These are phyloP conservation scores for Trichoderma sp. DNA, from an alignment of 2,329 filamentous ascomycete genomes.

Conservation along the genomic window DNA sequence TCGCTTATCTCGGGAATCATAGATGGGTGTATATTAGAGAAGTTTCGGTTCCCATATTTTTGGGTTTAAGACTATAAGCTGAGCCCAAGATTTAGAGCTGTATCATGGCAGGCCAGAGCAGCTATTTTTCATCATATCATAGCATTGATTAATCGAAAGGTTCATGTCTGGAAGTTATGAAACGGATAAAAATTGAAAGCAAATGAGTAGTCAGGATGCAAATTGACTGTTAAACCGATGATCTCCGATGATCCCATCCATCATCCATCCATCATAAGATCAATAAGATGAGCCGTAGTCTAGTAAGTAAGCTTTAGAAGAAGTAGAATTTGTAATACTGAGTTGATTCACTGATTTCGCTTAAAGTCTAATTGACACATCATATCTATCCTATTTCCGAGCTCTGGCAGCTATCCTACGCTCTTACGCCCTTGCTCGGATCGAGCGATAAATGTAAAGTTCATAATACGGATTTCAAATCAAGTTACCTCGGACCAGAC, in stretches of 20 bases:
- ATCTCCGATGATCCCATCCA: neutral
- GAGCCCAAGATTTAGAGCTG: neutral
- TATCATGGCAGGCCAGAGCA: neutral
- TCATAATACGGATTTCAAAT: conserved; percentile 20
- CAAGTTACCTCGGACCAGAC: neutral
- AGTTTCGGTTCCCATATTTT: neutral
- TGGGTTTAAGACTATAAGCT: neutral
- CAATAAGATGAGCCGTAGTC: neutral
- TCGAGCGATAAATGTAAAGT: neutral
- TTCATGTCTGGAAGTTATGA: neutral
- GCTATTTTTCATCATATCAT: neutral
- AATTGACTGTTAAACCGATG: neutral
- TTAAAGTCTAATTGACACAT: conserved; percentile 3
- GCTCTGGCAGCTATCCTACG: neutral
- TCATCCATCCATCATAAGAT: neutral
- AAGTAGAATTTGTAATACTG: neutral
- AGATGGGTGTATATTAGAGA: neutral
- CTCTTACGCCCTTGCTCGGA: neutral
- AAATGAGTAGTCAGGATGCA: neutral
- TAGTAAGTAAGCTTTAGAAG: neutral
- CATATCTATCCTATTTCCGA: neutral
- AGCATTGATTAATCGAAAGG: neutral
- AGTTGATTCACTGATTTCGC: neutral
- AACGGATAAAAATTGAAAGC: neutral
- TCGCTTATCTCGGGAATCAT: neutral